Percentiles rank a stretch among this genome's conserved stretches.
Evolutionary conservation across 2,329 filamentous ascomycete species (phyloP).

Genomic region (Microsporum ferrugineum): DNA sequence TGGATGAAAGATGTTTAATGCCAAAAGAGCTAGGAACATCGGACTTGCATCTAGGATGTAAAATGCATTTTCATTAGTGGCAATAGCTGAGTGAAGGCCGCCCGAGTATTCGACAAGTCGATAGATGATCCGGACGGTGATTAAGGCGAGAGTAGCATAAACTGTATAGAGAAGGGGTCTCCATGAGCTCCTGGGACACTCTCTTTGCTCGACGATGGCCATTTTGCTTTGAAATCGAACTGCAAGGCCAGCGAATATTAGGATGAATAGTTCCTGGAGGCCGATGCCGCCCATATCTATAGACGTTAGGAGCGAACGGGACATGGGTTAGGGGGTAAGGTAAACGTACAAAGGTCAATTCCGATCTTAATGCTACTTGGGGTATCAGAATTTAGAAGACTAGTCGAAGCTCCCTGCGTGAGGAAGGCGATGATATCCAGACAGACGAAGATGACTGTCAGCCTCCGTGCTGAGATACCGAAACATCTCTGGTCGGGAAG

Average conservation of each 20-base stretch:
- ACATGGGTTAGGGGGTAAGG: constrained; percentile 14
- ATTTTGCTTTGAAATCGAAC: constrained; percentile 37
- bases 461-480: constrained; percentile 26
- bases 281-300: constrained; percentile 25
- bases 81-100: constrained; percentile 33
- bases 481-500: constrained; percentile 30
- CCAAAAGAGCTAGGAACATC: constrained; percentile 29
- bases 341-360: constrained; percentile 18
- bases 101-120: constrained; percentile 50
- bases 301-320: neutral
- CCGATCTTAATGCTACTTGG: constrained; percentile 13
- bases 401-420: constrained; percentile 11
- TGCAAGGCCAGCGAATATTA: constrained; percentile 40
- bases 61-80: constrained; percentile 28
- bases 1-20: constrained; percentile 31
- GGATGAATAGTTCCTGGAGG: constrained; percentile 45
- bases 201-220: constrained; percentile 25
- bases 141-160: constrained; percentile 41
- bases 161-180: constrained; percentile 38
- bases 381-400: constrained; percentile 16
- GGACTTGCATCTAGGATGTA: constrained; percentile 32
- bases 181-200: constrained; percentile 25
- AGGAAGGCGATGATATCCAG: constrained; percentile 30
- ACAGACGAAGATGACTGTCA: constrained; percentile 32
- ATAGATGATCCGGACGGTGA: constrained; percentile 46